Evolutionary conservation across 2,329 filamentous ascomycete species (phyloP).

Genomic region (Corynespora cassiicola): DNA sequence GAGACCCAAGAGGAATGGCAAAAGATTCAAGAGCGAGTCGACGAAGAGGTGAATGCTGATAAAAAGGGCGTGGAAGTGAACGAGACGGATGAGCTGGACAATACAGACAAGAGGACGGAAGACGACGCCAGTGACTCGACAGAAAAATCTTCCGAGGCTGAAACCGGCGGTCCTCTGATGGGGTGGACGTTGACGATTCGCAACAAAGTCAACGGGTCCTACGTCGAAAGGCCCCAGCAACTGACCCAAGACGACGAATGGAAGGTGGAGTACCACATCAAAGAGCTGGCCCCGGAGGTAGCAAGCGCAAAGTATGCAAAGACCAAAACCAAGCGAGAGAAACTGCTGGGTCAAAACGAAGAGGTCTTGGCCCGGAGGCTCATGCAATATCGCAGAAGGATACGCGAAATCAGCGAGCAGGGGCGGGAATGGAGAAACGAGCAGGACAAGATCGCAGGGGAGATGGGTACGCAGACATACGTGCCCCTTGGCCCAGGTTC

Average conservation of each 20-base stretch:
- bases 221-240: conserved; percentile 66
- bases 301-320: conserved; percentile 28
- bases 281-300: conserved; percentile 54
- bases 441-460: conserved; percentile 61
- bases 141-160: conserved; percentile 7
- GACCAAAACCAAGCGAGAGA: conserved; percentile 63
- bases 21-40: conserved; percentile 36
- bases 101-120: conserved; percentile 9
- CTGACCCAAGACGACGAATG: conserved; percentile 62
- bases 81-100: conserved; percentile 23
- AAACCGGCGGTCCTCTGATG: conserved; percentile 54
- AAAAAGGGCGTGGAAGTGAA: conserved; percentile 16
- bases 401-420: conserved; percentile 57
- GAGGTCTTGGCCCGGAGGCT: conserved; percentile 45
- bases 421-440: conserved; percentile 66
- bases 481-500: conserved; percentile 39
- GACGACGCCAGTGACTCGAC: conserved; percentile 2
- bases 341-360: conserved; percentile 46
- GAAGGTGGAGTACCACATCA: conserved; percentile 79
- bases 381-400: conserved; percentile 52
- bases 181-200: conserved; percentile 75
- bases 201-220: conserved; percentile 73
- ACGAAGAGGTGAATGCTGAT: conserved; percentile 39
- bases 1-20: conserved; percentile 40
- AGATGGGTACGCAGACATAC: conserved; percentile 46